Base-by-base conservation (phyloP, 352 stramenopile genomes). In the Phytophthora niederhauseri region DNA sequence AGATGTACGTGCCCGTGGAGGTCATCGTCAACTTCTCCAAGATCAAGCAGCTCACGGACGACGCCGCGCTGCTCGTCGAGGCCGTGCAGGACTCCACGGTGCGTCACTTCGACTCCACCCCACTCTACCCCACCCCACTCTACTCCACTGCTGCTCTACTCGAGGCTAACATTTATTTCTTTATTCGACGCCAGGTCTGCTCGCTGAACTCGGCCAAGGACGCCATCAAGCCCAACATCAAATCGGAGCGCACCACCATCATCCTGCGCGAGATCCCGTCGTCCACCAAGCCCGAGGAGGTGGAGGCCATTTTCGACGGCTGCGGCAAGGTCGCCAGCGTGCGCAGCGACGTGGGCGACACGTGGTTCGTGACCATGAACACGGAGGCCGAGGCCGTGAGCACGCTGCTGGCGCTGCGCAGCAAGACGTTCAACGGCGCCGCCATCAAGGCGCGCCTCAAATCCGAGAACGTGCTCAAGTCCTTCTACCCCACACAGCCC, bases 201-300 rank as follows among this genome's bases (percentile, higher is more conserved):
- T 76, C 76, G 2, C 66, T 95, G n/a, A 97, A 82, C 75, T 78
- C 80, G 45, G 72, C 86, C 49, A 83, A 94, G 55, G 83, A 97
- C 66, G 88, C 90, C 34, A 96, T 98, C 78, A 97, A 97, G 72
- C 91, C 93, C 46, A 97, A 96, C 76, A 88, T 98, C 66, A 97
- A 97, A 76, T 89, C 85, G 46, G 92, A 98, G 75, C 84, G 92
- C 65, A 97, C 93, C 53, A 98, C 93, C 56, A 98, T 98, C 74
- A 98, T 98, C 66, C 70, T 98, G 61, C 84, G 93, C 45, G 93
- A 98, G 66, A 97, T 98, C 68, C 87, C 92, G 57, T 97, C 91
- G 31, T 90, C 81, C 19, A 97, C 92, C 8, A 71, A 83, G 67
- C 89, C 87, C 5, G 85, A 90, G 36, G 87, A 97, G 24, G 91